Base-by-base conservation (phyloP, 495 filamentous ascomycete genomes). In the Podospora pseudopauciseta region DNA sequence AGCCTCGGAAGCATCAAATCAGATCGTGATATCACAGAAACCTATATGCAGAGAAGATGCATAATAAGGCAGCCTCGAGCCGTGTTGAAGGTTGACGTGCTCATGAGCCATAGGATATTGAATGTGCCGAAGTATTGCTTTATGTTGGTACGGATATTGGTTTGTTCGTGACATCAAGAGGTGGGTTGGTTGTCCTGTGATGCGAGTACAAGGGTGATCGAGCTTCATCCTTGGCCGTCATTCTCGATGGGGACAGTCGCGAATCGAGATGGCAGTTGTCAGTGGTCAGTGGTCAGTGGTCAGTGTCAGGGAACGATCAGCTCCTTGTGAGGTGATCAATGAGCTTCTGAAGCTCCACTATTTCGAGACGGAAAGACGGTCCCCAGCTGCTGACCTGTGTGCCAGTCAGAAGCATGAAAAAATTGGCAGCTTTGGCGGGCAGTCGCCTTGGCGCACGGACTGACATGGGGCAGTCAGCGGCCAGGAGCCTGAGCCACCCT, bases 401-500 rank as follows among this genome's bases (percentile, higher is more conserved):
- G 23, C 23, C 55, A 58, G 55, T 58, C 55, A 58, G 55, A 7
- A 58, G 55, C 55, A 9, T 5, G 23, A 58, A 58, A 58, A 58
- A 58, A 58, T 58, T 58, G 55, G 3, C 55, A 58, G n/a, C 55
- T 58, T 58, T 26, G n/a, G n/a, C 55, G n/a, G 55, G 39, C 39
- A 49, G 39, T 16, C 39, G 15, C 39, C 39, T 49, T 49, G 39
- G 39, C 39, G 9, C 39, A 49, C 39, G 13, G 39, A 49, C 39
- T 9, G 39, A 49, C 39, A 49, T 49, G 39, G 39, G n/a, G n/a
- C 55, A 58, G 55, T 27, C 59, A 61, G 59, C 59, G 15, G 27
- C 59, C 20, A 30, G 23, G 61, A 58, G 55, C 61, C 61, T n/a
- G 61, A 63, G 61, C 61, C 61, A 63, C 61, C 30, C n/a, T 55